Evolutionary conservation across 768 basidiomycete species (phyloP).

Genomic region (Mycena vulgaris): DNA sequence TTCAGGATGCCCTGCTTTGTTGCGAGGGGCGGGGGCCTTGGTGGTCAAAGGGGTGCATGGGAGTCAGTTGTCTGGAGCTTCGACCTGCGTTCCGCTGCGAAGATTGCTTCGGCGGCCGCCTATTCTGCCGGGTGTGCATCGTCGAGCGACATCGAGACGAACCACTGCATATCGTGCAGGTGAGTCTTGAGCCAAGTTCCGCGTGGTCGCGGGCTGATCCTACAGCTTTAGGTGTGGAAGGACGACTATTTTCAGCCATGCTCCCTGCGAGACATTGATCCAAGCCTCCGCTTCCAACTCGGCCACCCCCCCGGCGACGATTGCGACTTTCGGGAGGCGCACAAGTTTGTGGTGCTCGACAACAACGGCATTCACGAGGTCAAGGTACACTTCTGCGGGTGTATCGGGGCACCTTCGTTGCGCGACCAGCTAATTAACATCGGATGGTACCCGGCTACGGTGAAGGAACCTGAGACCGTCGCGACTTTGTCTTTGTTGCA

Average conservation of each 20-base stretch:
- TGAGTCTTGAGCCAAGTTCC: too few species aligned
- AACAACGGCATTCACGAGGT: conserved; percentile 42
- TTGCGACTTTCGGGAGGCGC: conserved; percentile 27
- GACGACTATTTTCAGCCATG: conserved; percentile 34
- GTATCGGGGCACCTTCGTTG: background rate
- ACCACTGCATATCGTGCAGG: conserved; percentile 39
- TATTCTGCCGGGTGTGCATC: conserved; percentile 36
- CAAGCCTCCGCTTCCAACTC: conserved; percentile 35
- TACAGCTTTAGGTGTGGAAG: conserved; percentile 45
- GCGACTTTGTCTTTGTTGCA: conserved; percentile 39
- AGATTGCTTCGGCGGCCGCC: conserved; percentile 33
- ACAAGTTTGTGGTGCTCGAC: conserved; percentile 40
- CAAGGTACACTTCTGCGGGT: conserved; percentile 29
- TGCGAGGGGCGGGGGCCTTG: conserved; percentile 37
- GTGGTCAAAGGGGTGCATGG: conserved; percentile 27
- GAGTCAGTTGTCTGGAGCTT: background rate
- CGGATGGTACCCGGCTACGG: background rate
- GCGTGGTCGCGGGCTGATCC: too few species aligned
- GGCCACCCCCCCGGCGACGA: conserved; percentile 35
- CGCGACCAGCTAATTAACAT: background rate
- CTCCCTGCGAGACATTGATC: conserved; percentile 3
- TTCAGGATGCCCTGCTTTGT: conserved; percentile 29
- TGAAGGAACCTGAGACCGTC: conserved; percentile 1
- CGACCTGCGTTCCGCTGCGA: conserved; percentile 24
- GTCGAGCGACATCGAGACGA: conserved; percentile 30